These are phyloP conservation scores for Leucocoprinus birnbaumii DNA, from an alignment of 768 basidiomycete genomes.

Conservation along the genomic window DNA sequence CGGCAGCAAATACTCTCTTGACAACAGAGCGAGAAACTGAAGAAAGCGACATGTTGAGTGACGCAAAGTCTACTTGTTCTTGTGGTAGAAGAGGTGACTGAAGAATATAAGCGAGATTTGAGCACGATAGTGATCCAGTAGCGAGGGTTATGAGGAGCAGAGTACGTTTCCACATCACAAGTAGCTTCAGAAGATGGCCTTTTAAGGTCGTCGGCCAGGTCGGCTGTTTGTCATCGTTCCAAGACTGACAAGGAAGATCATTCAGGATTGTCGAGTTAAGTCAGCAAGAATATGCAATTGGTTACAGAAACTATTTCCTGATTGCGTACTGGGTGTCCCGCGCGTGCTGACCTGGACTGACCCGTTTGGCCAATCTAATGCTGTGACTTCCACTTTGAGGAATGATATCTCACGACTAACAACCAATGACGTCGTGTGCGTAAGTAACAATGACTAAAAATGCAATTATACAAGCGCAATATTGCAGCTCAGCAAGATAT, in stretches of 20 bases:
- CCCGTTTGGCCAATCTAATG: no score
- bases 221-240: not conserved
- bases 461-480: no score
- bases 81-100: not conserved
- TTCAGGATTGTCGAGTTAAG: not conserved
- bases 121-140: not conserved
- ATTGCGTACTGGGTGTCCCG: no score
- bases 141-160: not conserved
- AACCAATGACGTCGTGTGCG: not conserved
- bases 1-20: conserved; percentile 75
- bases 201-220: not conserved
- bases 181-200: not conserved
- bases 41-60: conserved; percentile 21
- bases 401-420: no score
- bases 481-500: no score
- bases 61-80: not conserved
- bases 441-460: not conserved
- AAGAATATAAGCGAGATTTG: not conserved
- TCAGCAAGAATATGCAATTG: not conserved
- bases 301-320: not conserved
- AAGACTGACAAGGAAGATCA: not conserved
- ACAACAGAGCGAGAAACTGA: conserved; percentile 63
- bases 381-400: no score
- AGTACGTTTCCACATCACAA: conserved; percentile 5
- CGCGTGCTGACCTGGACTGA: no score